Evolutionary conservation across 1,139 yeast genomes (phyloP), one percentile per base, ranked within the genome.

Genomic region (Yamadazyma sp.): DNA sequence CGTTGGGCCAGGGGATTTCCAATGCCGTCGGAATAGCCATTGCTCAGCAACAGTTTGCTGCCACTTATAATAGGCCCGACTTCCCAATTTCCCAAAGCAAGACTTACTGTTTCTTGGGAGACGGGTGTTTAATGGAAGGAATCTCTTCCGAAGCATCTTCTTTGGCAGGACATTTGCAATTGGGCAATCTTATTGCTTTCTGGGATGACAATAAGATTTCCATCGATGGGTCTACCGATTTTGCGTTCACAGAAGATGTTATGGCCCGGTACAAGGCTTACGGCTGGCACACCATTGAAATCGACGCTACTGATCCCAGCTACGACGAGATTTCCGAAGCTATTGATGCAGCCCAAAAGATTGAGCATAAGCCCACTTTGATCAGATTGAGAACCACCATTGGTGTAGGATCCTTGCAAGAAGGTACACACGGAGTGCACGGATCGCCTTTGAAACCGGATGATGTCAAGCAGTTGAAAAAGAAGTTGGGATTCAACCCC

Each of bases 51-150:
- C 92, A 89, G 66, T 70, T 87, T 47, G 96, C 92, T 51, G 96
- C 96, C 50, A 82, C 84, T 51, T 92, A 82, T 80, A 89, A 90
- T 83, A 87, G 84, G 76, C 94, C 95, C 50, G 86, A 76, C 54
- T 78, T 67, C 68, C 67, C 76, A 38, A 57, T 86, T 47, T 75
- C 86, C 42, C 86, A 87, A 71, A 78, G 80, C 63, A 78, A 74
- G 76, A 81, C 88, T 49, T 92, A 81, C 68, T 65, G 72, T 50
- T 83, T 92, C 74, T 70, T 87, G 46, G 98, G 98, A 70, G 98
- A 92, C 57, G 98, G 97, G 54, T 92, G 97, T 73, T 76, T 90
- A 76, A 86, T 84, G 90, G 98, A 92, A 75, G 98, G 98, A 77
- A 87, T 92, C 48, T 80, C 97, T 44, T 80, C 94, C 42, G 98